Conservation (phyloP, 495 filamentous ascomycete species). For the Thermochaetoides thermophila region DNA sequence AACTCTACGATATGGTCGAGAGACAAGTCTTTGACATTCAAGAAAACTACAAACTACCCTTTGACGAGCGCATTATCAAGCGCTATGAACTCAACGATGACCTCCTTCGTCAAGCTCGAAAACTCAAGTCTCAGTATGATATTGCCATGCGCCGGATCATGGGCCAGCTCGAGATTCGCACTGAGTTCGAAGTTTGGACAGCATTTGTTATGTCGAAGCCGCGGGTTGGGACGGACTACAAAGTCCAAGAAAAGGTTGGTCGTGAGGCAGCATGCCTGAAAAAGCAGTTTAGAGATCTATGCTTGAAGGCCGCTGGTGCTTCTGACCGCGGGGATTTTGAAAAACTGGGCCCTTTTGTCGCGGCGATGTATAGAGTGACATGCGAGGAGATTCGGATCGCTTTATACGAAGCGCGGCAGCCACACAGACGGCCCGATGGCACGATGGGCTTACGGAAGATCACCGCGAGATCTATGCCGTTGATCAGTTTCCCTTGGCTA, state of each 20-base stretch:
- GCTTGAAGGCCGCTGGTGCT: constrained; percentile 48
- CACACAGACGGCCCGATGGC: constrained; percentile 21
- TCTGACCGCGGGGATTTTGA: constrained; percentile 41
- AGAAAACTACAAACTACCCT: constrained; percentile 51
- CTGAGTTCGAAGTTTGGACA: constrained; percentile 86
- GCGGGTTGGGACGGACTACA: constrained; percentile 55
- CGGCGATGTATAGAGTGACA: constrained; percentile 79
- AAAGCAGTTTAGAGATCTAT: constrained; percentile 48
- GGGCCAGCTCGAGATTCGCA: constrained; percentile 71
- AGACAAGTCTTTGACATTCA: constrained; percentile 44
- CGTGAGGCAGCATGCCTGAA: constrained; percentile 46
- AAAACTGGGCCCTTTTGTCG: constrained; percentile 52
- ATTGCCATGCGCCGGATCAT: constrained; percentile 60
- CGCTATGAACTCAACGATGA: constrained; percentile 39
- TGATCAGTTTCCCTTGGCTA: constrained; percentile 92
- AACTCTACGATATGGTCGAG: constrained; percentile 57
- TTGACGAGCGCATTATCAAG: constrained; percentile 64
- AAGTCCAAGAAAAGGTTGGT: constrained; percentile 69
- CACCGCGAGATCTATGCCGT: constrained; percentile 42
- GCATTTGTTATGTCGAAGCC: constrained; percentile 66
- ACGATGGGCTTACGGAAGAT: constrained; percentile 20
- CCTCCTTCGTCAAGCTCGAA: constrained; percentile 41
- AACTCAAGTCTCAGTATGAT: constrained; percentile 68
- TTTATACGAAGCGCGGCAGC: constrained; percentile 28
- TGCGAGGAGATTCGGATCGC: constrained; percentile 48